Evolutionary conservation across 2,329 filamentous ascomycete genomes (phyloP).

Genomic region (Fusarium pininemorale): DNA sequence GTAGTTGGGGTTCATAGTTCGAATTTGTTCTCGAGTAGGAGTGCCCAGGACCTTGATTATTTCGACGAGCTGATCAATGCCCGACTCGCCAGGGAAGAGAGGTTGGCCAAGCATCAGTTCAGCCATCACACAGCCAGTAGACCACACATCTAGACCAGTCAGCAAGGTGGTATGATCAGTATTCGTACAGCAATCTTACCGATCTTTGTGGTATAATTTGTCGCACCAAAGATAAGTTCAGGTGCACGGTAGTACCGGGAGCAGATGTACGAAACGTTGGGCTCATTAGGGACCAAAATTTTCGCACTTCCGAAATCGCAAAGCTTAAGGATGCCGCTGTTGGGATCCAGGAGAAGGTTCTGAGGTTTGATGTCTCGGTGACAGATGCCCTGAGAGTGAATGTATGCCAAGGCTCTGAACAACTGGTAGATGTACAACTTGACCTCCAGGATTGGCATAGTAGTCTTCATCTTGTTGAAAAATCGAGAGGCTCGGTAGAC

Average conservation of each 20-base stretch:
- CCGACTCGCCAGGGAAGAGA: constrained; percentile 96
- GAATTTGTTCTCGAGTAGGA: constrained; percentile 95
- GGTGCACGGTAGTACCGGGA: constrained; percentile 98
- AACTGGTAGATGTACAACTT: constrained; percentile 99
- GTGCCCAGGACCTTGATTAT: constrained; percentile 99
- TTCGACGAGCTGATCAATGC: constrained; percentile 97
- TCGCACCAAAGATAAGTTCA: constrained; percentile 97
- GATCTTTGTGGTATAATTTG: constrained; percentile 99
- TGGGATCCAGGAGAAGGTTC: constrained; percentile 92
- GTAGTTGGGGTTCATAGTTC: constrained; percentile 99
- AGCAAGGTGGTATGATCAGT: constrained; percentile 7
- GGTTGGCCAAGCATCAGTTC: constrained; percentile 99
- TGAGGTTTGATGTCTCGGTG: constrained; percentile 99
- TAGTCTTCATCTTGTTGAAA: constrained; percentile 99
- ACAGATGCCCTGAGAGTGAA: constrained; percentile 98
- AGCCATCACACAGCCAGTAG: constrained; percentile 98
- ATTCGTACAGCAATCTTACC: constrained; percentile 67
- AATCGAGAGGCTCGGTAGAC: constrained; percentile 98
- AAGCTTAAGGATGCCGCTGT: constrained; percentile 91
- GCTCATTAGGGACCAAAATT: constrained; percentile 98
- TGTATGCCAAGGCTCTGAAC: constrained; percentile 97
- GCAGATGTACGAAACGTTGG: constrained; percentile 99
- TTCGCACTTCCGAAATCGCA: constrained; percentile 99
- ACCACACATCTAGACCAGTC: constrained; percentile 91
- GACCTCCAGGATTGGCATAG: constrained; percentile 98